These are phyloP conservation scores for Tricholoma bakamatsutake DNA, from an alignment of 768 basidiomycete genomes.

Conservation along the genomic window DNA sequence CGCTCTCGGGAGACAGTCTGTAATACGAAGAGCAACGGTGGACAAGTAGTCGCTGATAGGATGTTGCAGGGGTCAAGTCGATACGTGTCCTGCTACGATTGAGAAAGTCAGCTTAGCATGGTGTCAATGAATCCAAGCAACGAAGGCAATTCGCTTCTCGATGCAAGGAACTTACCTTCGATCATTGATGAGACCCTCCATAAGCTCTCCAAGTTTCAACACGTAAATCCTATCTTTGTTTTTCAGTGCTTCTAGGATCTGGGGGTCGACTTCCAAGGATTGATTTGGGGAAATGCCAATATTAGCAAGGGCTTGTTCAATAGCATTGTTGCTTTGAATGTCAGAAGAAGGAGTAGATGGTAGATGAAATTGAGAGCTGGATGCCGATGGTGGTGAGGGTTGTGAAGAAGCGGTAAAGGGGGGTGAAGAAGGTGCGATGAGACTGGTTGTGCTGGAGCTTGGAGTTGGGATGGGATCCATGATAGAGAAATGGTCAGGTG, in stretches of 20 bases:
- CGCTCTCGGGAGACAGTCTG: slow-evolving; percentile 64
- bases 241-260: slow-evolving; percentile 80
- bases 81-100: slow-evolving; percentile 44
- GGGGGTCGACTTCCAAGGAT: slow-evolving; percentile 57
- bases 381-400: slow-evolving; percentile 9
- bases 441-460: slow-evolving; percentile 11
- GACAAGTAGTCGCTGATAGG: slow-evolving; percentile 82
- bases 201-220: slow-evolving; percentile 80
- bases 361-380: slow-evolving; percentile 15
- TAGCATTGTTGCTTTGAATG: slow-evolving; percentile 15
- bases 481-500: background rate
- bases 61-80: slow-evolving; percentile 63
- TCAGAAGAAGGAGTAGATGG: slow-evolving; percentile 17
- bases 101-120: slow-evolving; percentile 17
- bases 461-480: slow-evolving; percentile 8
- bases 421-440: slow-evolving; percentile 10
- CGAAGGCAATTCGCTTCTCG: background rate
- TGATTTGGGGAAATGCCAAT: slow-evolving; percentile 6
- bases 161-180: slow-evolving; percentile 45
- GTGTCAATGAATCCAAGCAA: background rate
- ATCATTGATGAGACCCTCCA: slow-evolving; percentile 76
- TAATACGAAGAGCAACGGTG: slow-evolving; percentile 85
- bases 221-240: slow-evolving; percentile 88
- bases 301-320: slow-evolving; percentile 17
- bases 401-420: slow-evolving; percentile 14